These are phyloP conservation scores for Boletales sp. DNA, from an alignment of 768 basidiomycete species.

Conservation along the genomic window DNA sequence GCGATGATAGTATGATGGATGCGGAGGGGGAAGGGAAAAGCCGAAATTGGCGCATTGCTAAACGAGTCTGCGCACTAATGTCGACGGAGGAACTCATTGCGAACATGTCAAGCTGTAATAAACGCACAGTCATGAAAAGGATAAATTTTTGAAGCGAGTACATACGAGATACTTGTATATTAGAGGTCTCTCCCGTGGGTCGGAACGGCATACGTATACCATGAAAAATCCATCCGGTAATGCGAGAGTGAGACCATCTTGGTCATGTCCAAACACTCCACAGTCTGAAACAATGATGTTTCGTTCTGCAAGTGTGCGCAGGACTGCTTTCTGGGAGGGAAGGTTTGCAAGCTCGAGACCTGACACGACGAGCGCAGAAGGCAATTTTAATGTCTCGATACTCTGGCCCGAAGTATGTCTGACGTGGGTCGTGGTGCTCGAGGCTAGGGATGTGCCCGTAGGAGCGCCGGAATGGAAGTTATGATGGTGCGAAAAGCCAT, in stretches of 20 bases:
- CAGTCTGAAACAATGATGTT: constrained; percentile 41
- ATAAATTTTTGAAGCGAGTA: not conserved
- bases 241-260: constrained; percentile 29
- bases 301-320: constrained; percentile 48
- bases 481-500: constrained; percentile 6
- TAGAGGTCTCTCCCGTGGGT: constrained; percentile 60
- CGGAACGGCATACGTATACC: constrained; percentile 67
- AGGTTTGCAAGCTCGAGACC: constrained; percentile 62
- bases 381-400: constrained; percentile 33
- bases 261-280: constrained; percentile 15
- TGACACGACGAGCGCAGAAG: constrained; percentile 62
- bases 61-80: constrained; percentile 40
- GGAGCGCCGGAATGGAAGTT: constrained; percentile 8
- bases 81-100: constrained; percentile 67
- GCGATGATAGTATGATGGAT: constrained; percentile 19
- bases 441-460: constrained; percentile 15
- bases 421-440: constrained; percentile 7
- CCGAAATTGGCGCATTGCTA: constrained; percentile 32
- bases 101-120: constrained; percentile 67
- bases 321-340: constrained; percentile 55
- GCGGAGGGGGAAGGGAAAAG: constrained; percentile 27
- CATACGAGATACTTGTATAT: constrained; percentile 66
- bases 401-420: constrained; percentile 14
- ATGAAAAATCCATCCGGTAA: constrained; percentile 65
- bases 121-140: constrained; percentile 2